Evolutionary conservation across 306 rosid species (phyloP), one percentile per base, ranked within the genome.

Genomic region (Castanea mollissima): DNA sequence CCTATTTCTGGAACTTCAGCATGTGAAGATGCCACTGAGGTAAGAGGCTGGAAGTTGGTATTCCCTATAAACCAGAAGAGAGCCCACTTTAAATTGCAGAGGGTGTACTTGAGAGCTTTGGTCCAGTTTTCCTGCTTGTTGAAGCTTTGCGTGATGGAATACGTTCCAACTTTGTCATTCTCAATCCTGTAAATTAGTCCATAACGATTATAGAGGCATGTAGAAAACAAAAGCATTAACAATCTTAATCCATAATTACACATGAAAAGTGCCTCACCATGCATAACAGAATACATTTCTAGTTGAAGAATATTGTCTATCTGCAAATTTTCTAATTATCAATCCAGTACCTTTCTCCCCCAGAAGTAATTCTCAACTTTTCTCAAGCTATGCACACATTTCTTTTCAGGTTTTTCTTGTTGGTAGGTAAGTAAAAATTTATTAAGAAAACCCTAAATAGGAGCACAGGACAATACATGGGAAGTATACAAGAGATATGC

Each of bases 11-110:
- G 95, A 62, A 91, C 92, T 79, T 95, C 89, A 60, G 92, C 82
- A 64, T 83, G 95, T 9, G 97, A 85, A 44, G 97, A 80, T 49
- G 85, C 90, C 69, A 78, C 84, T 35, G 94, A 90, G 56, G 97
- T 81, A 75, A 90, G 96, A 78, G 99, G 92, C 86, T 91, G 98
- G 86, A 95, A 92, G 69, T 92, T 89, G 3, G 99, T 95, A 35
- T 93, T 95, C 63, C 97, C 98, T 75, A 95, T 93, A 86, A 95
- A 93, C 99, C 99, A 95, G 83, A 86, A 95, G 29, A 95, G 99
- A 73, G 94, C 96, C 99, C 99, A 95, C 78, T 95, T 95, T 90
- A 95, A 87, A 87, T 95, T 80, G 92, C 98, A 90, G 29, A 95
- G 99, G 9, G 99, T 95, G 83, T 92, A 95, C 79, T 95, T 93